A percentile compares a stretch with the other conserved stretches of the same genome.
phyloP scores from a whole-genome alignment of 495 filamentous ascomycete species.

The Chaetomium fimeti region DNA sequence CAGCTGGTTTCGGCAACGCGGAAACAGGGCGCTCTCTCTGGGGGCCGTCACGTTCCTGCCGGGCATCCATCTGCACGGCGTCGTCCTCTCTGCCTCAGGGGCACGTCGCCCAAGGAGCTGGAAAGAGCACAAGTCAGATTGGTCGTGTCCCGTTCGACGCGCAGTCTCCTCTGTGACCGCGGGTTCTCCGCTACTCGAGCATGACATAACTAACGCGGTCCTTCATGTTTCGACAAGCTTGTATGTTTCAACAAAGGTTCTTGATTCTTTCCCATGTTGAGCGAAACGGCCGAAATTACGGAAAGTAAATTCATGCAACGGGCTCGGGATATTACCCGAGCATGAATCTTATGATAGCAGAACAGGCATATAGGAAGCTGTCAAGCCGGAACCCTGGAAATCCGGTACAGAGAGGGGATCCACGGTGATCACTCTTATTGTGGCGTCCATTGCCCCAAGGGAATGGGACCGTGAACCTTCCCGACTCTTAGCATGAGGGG shows the following conservation, averaged over 20 bases:
- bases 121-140: neutral
- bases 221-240: neutral
- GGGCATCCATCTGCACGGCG: neutral
- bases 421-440: constrained; percentile 22
- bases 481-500: constrained; percentile 20
- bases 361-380: constrained; percentile 21
- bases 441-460: constrained; percentile 12
- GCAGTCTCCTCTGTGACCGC: neutral
- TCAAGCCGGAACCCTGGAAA: constrained; percentile 10
- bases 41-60: neutral
- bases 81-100: neutral
- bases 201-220: neutral
- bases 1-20: neutral
- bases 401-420: constrained; percentile 23
- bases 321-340: constrained; percentile 21
- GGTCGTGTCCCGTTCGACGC: neutral
- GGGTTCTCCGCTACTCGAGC: neutral
- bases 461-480: constrained; percentile 16
- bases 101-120: neutral
- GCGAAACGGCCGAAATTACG: constrained; percentile 6
- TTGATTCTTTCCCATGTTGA: neutral
- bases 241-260: constrained; percentile 6
- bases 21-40: neutral
- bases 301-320: neutral
- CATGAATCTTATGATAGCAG: constrained; percentile 24